Evolutionary conservation across 495 filamentous ascomycete genomes (phyloP).

Genomic region (Penicillium riverlandense): DNA sequence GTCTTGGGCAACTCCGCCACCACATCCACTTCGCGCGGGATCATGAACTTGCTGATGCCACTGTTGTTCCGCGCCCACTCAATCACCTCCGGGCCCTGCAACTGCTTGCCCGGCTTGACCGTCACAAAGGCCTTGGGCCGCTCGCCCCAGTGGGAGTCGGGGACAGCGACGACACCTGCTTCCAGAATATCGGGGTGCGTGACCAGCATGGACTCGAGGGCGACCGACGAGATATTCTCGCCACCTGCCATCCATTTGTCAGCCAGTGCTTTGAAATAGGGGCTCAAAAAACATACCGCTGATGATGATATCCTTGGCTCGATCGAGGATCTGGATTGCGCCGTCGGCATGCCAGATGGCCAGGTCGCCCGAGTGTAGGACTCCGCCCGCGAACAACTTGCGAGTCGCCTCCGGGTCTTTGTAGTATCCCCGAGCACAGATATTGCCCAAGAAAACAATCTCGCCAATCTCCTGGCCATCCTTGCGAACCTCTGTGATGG

Average conservation of each 20-base stretch:
- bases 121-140: constrained; percentile 91
- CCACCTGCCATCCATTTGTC: constrained; percentile 50
- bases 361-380: constrained; percentile 81
- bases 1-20: constrained; percentile 90
- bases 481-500: constrained; percentile 65
- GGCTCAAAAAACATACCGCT: constrained; percentile 55
- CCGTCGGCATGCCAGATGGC: constrained; percentile 90
- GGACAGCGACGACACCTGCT: constrained; percentile 81
- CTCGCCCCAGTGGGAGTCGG: constrained; percentile 91
- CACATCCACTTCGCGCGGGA: constrained; percentile 87
- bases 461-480: constrained; percentile 91
- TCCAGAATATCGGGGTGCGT: constrained; percentile 86
- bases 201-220: constrained; percentile 86
- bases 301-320: constrained; percentile 97
- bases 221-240: constrained; percentile 93
- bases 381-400: constrained; percentile 84
- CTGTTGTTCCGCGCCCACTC: constrained; percentile 75
- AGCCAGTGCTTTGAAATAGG: neutral
- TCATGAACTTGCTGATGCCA: constrained; percentile 87
- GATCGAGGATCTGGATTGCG: constrained; percentile 83
- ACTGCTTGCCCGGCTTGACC: constrained; percentile 50
- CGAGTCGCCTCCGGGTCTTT: constrained; percentile 82
- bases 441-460: constrained; percentile 85
- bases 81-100: constrained; percentile 69
- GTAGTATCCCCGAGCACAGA: constrained; percentile 86